These are phyloP conservation scores for Diversispora eburnea DNA, from an alignment of 192 early-diverging fungal species.

Conservation along the genomic window DNA sequence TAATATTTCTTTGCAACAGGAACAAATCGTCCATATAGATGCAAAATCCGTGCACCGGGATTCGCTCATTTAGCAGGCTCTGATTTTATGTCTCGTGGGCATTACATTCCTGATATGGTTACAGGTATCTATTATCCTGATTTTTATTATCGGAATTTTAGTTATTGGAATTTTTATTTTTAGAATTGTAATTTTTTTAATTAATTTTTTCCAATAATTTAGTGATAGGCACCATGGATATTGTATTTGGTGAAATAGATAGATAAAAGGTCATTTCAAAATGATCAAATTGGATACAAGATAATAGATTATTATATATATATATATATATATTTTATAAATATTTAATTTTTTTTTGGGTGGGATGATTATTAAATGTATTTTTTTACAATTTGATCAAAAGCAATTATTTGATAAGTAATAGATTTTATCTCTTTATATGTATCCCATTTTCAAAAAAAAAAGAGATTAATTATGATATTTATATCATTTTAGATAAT, in stretches of 20 bases:
- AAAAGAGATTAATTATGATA: too few species aligned
- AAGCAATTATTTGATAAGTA: too few species aligned
- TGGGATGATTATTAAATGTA: too few species aligned
- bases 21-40: slow-evolving; percentile 91
- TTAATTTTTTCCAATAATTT: neutral
- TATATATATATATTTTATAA: too few species aligned
- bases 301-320: too few species aligned
- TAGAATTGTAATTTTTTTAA: neutral
- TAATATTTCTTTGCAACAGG: slow-evolving; percentile 79
- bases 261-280: slow-evolving; percentile 15
- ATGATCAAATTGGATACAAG: too few species aligned
- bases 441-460: too few species aligned
- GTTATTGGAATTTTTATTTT: neutral
- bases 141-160: neutral
- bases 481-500: too few species aligned
- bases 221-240: slow-evolving; percentile 97
- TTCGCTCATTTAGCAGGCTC: slow-evolving; percentile 88
- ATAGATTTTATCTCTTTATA: too few species aligned
- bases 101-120: slow-evolving; percentile 93
- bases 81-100: slow-evolving; percentile 87
- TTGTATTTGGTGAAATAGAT: slow-evolving; percentile 96
- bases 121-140: slow-evolving; percentile 38
- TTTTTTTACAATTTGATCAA: too few species aligned
- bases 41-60: slow-evolving; percentile 96
- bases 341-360: too few species aligned